phyloP scores from a whole-genome alignment of 2,329 filamentous ascomycete genomes.

The Thielaviopsis euricoi region DNA sequence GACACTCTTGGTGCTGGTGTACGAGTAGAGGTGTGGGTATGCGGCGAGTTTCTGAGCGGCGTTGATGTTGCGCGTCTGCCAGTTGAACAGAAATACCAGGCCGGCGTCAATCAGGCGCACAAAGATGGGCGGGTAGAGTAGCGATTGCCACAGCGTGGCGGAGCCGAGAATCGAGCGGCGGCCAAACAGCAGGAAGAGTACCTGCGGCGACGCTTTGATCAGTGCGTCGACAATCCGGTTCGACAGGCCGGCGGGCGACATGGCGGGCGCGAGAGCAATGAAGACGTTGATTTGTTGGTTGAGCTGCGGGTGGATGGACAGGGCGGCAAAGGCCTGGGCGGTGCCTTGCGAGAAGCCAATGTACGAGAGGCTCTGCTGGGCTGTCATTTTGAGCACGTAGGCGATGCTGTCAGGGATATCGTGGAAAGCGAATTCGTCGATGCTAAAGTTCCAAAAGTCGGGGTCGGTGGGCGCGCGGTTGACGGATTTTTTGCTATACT shows the following conservation, averaged over 20 bases:
- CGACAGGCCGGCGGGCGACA: conserved; percentile 82
- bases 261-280: conserved; percentile 86
- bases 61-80: conserved; percentile 72
- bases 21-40: conserved; percentile 91
- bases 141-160: conserved; percentile 91
- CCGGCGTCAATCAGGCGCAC: conserved; percentile 71
- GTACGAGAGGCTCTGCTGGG: conserved; percentile 74
- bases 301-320: conserved; percentile 80
- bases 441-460: conserved; percentile 93
- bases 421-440: conserved; percentile 95
- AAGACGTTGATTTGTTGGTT: conserved; percentile 93
- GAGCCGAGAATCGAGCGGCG: conserved; percentile 80
- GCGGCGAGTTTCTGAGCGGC: conserved; percentile 81
- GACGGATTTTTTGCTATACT: conserved; percentile 93
- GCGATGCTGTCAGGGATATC: conserved; percentile 91
- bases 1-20: conserved; percentile 89
- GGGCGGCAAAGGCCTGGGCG: conserved; percentile 84
- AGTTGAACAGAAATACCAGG: conserved; percentile 73
- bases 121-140: conserved; percentile 89
- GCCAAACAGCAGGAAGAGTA: conserved; percentile 85
- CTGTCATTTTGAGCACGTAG: conserved; percentile 75
- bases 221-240: conserved; percentile 86
- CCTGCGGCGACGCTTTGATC: conserved; percentile 81
- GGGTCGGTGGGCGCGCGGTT: conserved; percentile 55
- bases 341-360: conserved; percentile 96